phyloP scores from a whole-genome alignment of 441 rosid genomes.

The Aleurites moluccanus region DNA sequence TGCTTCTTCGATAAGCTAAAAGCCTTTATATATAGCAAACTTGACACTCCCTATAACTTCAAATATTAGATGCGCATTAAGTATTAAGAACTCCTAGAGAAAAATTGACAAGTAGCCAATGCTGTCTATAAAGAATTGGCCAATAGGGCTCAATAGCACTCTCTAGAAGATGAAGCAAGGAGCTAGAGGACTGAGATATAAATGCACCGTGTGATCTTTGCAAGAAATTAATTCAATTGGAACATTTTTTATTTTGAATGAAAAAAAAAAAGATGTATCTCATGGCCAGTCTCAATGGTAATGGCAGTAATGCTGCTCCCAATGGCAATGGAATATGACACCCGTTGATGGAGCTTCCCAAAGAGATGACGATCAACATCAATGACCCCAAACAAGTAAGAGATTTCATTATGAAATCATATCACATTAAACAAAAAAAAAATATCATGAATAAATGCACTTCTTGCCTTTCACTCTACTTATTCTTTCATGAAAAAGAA shows the following conservation, averaged over 20 bases:
- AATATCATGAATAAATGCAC: neutral
- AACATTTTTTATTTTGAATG: too few relatives aligned
- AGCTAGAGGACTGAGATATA: too few relatives aligned
- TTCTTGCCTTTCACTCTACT: neutral
- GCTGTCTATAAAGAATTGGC: too few relatives aligned
- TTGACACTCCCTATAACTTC: neutral
- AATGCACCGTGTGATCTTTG: neutral
- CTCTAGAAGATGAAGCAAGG: too few relatives aligned
- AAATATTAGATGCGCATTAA: neutral
- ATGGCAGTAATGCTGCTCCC: conserved; percentile 56
- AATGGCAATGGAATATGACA: conserved; percentile 55
- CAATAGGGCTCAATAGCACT: too few relatives aligned
- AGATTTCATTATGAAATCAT: conserved; percentile 1
- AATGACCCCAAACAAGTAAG: conserved; percentile 17
- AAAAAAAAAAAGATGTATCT: neutral
- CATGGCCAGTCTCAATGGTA: conserved; percentile 37
- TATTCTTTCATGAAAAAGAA: neutral
- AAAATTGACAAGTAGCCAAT: too few relatives aligned
- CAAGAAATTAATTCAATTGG: neutral
- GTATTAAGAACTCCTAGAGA: too few relatives aligned
- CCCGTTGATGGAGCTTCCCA: conserved; percentile 38
- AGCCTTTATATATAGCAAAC: neutral
- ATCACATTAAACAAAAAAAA: neutral
- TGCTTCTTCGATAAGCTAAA: neutral
- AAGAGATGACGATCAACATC: conserved; percentile 39